Conservation (phyloP, 805 yeast genomes). For the Nakazawaea ishiwadae region DNA sequence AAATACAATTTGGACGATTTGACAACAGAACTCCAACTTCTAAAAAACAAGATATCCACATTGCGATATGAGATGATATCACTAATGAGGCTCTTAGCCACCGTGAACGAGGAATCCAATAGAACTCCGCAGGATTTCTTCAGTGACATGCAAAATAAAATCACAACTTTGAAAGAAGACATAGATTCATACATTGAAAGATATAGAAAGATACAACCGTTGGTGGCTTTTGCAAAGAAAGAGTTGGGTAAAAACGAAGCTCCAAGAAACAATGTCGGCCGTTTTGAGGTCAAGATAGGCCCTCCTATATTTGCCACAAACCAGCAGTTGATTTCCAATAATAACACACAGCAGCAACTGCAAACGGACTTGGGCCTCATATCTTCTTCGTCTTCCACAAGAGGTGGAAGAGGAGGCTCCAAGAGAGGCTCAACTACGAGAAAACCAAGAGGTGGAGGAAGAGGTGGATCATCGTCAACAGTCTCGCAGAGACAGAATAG, state of each 20-base stretch:
- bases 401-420: slow-evolving; percentile 7
- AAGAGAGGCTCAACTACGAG: slow-evolving; percentile 6
- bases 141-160: slow-evolving; percentile 30
- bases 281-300: slow-evolving; percentile 22
- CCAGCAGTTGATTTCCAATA: not conserved
- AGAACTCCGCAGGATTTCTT: slow-evolving; percentile 38
- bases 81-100: slow-evolving; percentile 29
- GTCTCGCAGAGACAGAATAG: slow-evolving; percentile 3
- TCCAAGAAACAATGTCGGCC: slow-evolving; percentile 27
- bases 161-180: slow-evolving; percentile 29
- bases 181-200: slow-evolving; percentile 38
- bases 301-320: slow-evolving; percentile 8
- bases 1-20: slow-evolving; percentile 29
- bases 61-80: slow-evolving; percentile 36
- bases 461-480: slow-evolving; percentile 1
- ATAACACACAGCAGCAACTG: not conserved
- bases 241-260: slow-evolving; percentile 48
- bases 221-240: slow-evolving; percentile 45
- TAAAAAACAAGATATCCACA: slow-evolving; percentile 24
- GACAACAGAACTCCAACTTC: slow-evolving; percentile 29
- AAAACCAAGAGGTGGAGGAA: slow-evolving; percentile 7
- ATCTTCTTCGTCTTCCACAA: slow-evolving; percentile 2
- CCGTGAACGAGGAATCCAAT: slow-evolving; percentile 39
- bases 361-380: not conserved
- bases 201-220: slow-evolving; percentile 43